A percentile compares a stretch with the other conserved stretches of the same genome.
phyloP scores from a whole-genome alignment of 345 rosid species.

The Linum lewisii region DNA sequence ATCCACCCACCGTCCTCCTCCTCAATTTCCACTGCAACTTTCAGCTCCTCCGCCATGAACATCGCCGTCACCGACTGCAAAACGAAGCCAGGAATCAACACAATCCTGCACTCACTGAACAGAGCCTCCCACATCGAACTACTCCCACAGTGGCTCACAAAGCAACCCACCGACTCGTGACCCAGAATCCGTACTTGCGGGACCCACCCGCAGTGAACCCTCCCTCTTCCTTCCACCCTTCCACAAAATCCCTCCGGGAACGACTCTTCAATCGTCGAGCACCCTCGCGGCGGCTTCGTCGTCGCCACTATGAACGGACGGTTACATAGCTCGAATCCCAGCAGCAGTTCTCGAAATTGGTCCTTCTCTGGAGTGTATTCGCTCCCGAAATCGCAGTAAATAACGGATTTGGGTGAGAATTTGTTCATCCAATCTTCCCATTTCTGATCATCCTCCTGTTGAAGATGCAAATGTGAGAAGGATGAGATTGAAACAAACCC shows the following conservation, averaged over 20 bases:
- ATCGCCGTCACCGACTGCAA: not conserved
- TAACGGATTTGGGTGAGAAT: not conserved
- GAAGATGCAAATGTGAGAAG: too few relatives aligned
- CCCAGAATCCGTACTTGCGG: not conserved
- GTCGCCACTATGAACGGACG: conserved; percentile 1
- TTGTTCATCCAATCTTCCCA: not conserved
- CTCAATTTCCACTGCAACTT: conserved; percentile 3
- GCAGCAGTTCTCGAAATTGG: conserved; percentile 6
- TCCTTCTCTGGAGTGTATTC: not conserved
- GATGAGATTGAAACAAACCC: too few relatives aligned
- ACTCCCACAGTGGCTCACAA: conserved; percentile 4
- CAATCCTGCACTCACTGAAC: conserved; percentile 1
- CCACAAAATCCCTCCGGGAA: not conserved
- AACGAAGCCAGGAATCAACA: not conserved
- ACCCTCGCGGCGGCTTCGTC: not conserved
- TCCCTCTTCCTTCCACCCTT: not conserved
- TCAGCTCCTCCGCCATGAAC: too few relatives aligned
- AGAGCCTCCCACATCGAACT: conserved; percentile 7
- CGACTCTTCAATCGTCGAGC: not conserved
- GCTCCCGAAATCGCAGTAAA: conserved; percentile 11
- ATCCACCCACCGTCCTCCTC: conserved; percentile 1
- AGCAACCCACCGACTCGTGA: not conserved
- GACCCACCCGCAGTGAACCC: conserved; percentile 2
- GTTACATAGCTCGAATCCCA: conserved; percentile 1
- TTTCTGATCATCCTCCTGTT: too few relatives aligned